phyloP scores from a whole-genome alignment of 2,329 filamentous ascomycete species.

The Fonsecaea multimorphosa region DNA sequence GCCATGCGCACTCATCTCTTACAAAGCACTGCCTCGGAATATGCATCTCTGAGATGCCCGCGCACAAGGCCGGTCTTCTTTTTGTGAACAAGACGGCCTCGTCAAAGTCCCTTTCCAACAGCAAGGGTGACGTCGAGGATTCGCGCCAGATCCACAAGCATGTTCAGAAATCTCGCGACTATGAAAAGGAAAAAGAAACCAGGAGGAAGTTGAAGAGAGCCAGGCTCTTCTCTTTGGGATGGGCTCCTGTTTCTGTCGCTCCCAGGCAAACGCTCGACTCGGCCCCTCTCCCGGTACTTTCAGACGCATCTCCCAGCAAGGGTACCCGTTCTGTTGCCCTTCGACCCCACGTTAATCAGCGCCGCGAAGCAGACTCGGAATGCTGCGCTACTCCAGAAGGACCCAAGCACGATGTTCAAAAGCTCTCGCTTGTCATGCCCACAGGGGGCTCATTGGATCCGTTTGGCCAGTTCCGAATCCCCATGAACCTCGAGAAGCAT shows the following conservation, averaged over 20 bases:
- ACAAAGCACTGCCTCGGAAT: constrained; percentile 16
- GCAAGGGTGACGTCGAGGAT: constrained; percentile 20
- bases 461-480: constrained; percentile 28
- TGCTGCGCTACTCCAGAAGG: not conserved
- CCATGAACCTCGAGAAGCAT: constrained; percentile 29
- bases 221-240: constrained; percentile 22
- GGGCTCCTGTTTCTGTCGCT: constrained; percentile 15
- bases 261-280: constrained; percentile 1
- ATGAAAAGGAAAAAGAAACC: constrained; percentile 22
- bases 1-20: constrained; percentile 19
- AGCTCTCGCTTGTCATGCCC: constrained; percentile 11
- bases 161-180: constrained; percentile 31
- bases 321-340: not conserved
- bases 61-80: constrained; percentile 23
- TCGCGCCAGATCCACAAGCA: constrained; percentile 31
- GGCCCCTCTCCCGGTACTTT: not conserved
- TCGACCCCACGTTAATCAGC: not conserved
- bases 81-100: constrained; percentile 30
- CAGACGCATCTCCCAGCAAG: constrained; percentile 7
- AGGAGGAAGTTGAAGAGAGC: constrained; percentile 22
- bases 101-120: constrained; percentile 33
- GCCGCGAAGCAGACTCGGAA: not conserved
- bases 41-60: constrained; percentile 25
- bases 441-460: constrained; percentile 21
- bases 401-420: constrained; percentile 4